A percentile compares a stretch with the other conserved stretches of the same genome.
Conservation (phyloP, 1,139 yeast genomes). For the Taphrina deformans region DNA sequence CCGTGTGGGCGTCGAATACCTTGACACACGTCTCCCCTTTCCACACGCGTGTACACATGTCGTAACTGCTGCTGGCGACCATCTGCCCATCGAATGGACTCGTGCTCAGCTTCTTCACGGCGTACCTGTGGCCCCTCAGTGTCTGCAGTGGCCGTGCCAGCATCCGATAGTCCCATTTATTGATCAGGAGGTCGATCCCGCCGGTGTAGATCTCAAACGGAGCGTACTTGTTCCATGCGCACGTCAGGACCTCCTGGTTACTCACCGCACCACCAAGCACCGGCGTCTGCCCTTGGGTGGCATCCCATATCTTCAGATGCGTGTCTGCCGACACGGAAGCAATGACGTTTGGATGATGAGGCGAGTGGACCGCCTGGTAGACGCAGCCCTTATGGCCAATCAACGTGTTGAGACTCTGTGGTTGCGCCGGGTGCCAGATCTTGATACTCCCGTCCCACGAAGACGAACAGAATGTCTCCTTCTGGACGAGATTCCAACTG, state of each 20-base stretch:
- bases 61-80: constrained; percentile 77
- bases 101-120: constrained; percentile 80
- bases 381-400: constrained; percentile 32
- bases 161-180: constrained; percentile 87
- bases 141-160: constrained; percentile 67
- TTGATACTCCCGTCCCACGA: constrained; percentile 94
- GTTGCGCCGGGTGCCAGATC: constrained; percentile 44
- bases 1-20: constrained; percentile 72
- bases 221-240: constrained; percentile 90
- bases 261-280: constrained; percentile 68
- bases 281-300: constrained; percentile 66
- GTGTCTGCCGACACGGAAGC: constrained; percentile 81
- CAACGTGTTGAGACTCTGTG: constrained; percentile 17
- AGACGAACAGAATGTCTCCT: constrained; percentile 66
- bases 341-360: constrained; percentile 72
- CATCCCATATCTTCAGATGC: constrained; percentile 78
- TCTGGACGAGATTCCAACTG: constrained; percentile 82
- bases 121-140: constrained; percentile 83
- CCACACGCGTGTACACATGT: constrained; percentile 91
- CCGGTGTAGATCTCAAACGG: constrained; percentile 77
- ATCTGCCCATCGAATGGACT: constrained; percentile 80
- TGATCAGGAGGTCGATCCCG: constrained; percentile 81
- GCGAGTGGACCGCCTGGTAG: constrained; percentile 80
- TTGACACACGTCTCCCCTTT: constrained; percentile 53
- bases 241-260: constrained; percentile 74